phyloP scores from a whole-genome alignment of 495 filamentous ascomycete genomes.

The Xylaria grammica region DNA sequence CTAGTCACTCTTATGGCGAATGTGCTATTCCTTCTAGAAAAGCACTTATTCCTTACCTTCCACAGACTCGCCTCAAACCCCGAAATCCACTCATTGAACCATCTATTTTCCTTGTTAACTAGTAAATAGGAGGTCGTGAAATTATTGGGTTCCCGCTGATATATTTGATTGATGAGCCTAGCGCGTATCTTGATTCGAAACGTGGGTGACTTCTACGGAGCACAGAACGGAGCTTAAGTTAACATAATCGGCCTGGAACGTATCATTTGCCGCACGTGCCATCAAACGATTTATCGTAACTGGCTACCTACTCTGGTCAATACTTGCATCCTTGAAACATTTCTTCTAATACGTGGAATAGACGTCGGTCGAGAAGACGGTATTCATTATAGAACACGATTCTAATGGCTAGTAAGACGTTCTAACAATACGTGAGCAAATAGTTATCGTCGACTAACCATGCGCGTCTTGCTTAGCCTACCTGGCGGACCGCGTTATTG shows the following conservation, averaged over 20 bases:
- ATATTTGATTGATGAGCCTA: constrained; percentile 98
- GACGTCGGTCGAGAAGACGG: constrained; percentile 99
- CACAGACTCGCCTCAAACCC: too few species aligned
- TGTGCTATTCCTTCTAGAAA: not conserved
- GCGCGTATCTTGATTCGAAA: constrained; percentile 95
- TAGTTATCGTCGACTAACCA: not conserved
- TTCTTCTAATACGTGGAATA: not conserved
- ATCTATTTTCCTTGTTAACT: constrained; percentile 3
- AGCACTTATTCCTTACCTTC: not conserved
- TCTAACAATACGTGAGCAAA: not conserved
- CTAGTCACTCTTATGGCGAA: too few species aligned
- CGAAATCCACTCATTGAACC: too few species aligned
- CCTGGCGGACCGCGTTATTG: constrained; percentile 95
- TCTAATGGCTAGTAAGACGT: constrained; percentile 80
- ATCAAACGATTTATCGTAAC: constrained; percentile 92
- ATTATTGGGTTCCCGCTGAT: constrained; percentile 93
- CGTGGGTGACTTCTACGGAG: constrained; percentile 37
- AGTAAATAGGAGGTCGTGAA: constrained; percentile 80
- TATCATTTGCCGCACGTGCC: constrained; percentile 92
- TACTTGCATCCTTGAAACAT: not conserved
- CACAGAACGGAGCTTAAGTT: not conserved
- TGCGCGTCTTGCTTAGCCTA: constrained; percentile 61
- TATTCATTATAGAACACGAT: constrained; percentile 99
- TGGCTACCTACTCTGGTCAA: not conserved
- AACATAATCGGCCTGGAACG: constrained; percentile 56